Base-by-base conservation (phyloP, 2,329 filamentous ascomycete genomes). In the Trichophyton simii region DNA sequence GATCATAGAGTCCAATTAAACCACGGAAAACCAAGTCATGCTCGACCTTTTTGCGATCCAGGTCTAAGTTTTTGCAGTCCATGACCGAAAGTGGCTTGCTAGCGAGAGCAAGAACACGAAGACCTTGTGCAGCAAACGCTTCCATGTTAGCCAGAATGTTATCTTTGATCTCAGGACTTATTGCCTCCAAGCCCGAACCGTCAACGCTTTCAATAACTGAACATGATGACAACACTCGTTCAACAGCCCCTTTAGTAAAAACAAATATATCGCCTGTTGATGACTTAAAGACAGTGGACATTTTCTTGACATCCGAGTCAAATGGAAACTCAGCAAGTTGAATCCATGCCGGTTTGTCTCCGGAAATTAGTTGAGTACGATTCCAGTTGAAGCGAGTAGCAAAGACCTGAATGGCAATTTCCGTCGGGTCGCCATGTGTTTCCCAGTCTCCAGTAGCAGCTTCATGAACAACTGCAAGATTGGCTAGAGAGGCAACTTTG, bases 1-100 rank as follows among this genome's bases (percentile, higher is more conserved):
- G 90, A 66, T 95, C 90, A 70, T 94, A 92, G 65, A 95, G 87
- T 61, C 89, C 90, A 55, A 88, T 85, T 7, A 96, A 80, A n/a
- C 91, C 91, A 13, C 89, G 82, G 63, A 95, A 88, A 2, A 80
- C 81, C 41, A 96, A 82, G 34, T 82, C 78, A 38, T 78, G 76
- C 70, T 95, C 90, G 13, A 92, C 80, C 3, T 79, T 73, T 4
- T 77, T 74, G 4, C 90, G 87, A 18, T 74, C 72, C 1, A 79
- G 71, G n/a, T 77, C 75, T 2, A 74, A 70, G 38, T 73, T 71
- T 13, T 60, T 50, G 4, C 66, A 62, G 71, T 63, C 70, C 71
- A 63, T 31, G 18, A 64, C 65, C 44, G 41, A 25, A 50, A 68
- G 68, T 36, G 68, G 69, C 64, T 78, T 79, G 66, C 79, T 80